Evolutionary conservation across 179 eudicot species (phyloP), one percentile per base, ranked within the genome.

Genomic region (Vitellaria paradoxa): DNA sequence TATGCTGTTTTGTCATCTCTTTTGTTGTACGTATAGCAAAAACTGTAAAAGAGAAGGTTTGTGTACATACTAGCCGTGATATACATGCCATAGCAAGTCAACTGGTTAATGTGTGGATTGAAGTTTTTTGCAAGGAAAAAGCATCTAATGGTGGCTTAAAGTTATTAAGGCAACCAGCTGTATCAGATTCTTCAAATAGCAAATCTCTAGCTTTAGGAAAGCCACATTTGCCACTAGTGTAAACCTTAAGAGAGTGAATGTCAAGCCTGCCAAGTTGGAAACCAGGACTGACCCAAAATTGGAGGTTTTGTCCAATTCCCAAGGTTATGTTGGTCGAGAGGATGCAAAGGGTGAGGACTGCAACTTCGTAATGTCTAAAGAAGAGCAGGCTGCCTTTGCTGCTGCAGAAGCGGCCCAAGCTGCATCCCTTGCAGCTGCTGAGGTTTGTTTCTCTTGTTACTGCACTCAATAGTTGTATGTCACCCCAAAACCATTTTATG

Each of bases 51-150:
- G 98, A 96, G 81, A 96, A 92, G 82, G 98, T 96, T 9, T 96
- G 99, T 84, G 98, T 96, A 53, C 99, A 96, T 76, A 96, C 97
- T 61, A 96, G 99, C 82, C 98, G 99, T 81, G 99, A 96, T 84
- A 96, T 96, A 77, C 99, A 98, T 64, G 87, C 93, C 74, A 89
- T 96, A 73, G 99, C 99, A 52, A 92, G 97, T 81, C 99, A 96
- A 86, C 89, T 96, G 81, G 99, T 96, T 63, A 89, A 82, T 73
- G 85, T 96, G 82, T 96, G 99, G 99, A 83, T 96, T 83, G 98
- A 96, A 84, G 89, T 96, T 74, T 94, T 96, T 74, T 96, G 98
- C 52, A 94, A 92, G 85, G 98, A 96, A 84, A 96, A 94, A 79
- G 97, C 95, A 77, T 83, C 97, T 70, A 91, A 86, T 85, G 89